Percentiles rank a stretch among this genome's conserved stretches.
Evolutionary conservation across 495 filamentous ascomycete species (phyloP).

Genomic region (Cenococcum geophilum): DNA sequence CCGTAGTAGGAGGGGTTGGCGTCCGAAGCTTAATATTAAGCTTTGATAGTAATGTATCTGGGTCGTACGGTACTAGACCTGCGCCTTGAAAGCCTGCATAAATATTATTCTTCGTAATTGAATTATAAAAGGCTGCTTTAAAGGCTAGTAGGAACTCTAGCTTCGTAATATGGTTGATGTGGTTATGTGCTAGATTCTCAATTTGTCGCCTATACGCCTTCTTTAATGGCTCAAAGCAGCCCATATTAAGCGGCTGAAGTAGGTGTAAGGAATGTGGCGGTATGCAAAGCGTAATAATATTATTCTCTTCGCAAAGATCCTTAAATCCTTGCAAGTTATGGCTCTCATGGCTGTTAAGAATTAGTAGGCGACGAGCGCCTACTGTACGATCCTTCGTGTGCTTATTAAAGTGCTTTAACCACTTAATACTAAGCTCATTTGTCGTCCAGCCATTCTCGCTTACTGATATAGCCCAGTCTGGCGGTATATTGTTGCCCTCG

Average conservation of each 20-base stretch:
- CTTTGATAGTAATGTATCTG: background rate
- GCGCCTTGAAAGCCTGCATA: conserved; percentile 14
- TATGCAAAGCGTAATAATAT: conserved; percentile 18
- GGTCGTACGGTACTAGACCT: conserved; percentile 14
- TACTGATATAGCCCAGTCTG: conserved; percentile 8
- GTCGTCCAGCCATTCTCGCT: conserved; percentile 9
- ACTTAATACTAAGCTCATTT: conserved; percentile 8
- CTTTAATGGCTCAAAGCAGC: conserved; percentile 19
- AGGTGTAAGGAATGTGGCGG: conserved; percentile 23
- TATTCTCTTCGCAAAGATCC: conserved; percentile 6
- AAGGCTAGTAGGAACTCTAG: too few relatives aligned
- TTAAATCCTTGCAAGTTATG: conserved; percentile 15
- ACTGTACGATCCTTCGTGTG: conserved; percentile 2
- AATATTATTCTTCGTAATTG: conserved; percentile 21
- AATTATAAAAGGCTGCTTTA: too few relatives aligned
- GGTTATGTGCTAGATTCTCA: conserved; percentile 12
- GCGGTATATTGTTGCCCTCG: conserved; percentile 2
- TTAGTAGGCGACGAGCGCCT: conserved; percentile 9
- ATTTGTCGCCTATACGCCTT: conserved; percentile 16
- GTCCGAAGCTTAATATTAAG: too few relatives aligned
- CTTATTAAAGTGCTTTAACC: conserved; percentile 1
- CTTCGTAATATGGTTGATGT: conserved; percentile 21
- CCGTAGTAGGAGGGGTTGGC: too few relatives aligned
- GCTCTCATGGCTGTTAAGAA: conserved; percentile 16
- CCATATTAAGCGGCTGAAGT: conserved; percentile 25